These are phyloP conservation scores for Alternaria gansuensis DNA, from an alignment of 2,329 filamentous ascomycete species.

Conservation along the genomic window DNA sequence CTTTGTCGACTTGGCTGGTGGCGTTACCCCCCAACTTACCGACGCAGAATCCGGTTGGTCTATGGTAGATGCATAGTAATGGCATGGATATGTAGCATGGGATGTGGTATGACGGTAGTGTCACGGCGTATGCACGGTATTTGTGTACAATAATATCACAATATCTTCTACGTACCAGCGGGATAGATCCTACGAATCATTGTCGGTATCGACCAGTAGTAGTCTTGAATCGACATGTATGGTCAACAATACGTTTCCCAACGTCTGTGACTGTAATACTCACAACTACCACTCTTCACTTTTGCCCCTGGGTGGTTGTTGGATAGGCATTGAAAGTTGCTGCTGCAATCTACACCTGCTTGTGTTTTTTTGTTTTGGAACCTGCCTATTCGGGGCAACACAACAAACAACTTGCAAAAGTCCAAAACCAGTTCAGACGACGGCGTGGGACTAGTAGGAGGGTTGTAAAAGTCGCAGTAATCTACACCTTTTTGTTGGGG, in stretches of 20 bases:
- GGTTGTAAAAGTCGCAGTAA: neutral
- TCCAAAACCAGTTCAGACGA: neutral
- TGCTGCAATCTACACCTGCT: neutral
- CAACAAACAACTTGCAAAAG: neutral
- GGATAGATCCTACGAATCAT: neutral
- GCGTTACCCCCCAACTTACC: slow-evolving; percentile 11
- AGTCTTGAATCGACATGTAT: neutral
- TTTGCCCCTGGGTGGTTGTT: neutral
- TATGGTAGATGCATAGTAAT: slow-evolving; percentile 9
- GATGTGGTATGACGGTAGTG: neutral
- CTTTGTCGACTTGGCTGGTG: slow-evolving; percentile 16
- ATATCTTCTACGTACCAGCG: neutral
- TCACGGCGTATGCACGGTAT: neutral
- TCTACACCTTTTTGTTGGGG: neutral
- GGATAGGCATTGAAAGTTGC: neutral
- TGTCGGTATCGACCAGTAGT: neutral
- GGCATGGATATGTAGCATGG: neutral
- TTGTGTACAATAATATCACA: neutral
- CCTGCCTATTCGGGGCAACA: neutral
- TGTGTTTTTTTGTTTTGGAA: neutral
- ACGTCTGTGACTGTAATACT: neutral
- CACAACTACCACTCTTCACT: neutral
- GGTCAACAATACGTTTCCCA: neutral
- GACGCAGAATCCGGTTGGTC: slow-evolving; percentile 21
- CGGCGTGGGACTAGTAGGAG: neutral